Base-by-base conservation (phyloP, 1,139 yeast species). In the Taphrina flavorubra region DNA sequence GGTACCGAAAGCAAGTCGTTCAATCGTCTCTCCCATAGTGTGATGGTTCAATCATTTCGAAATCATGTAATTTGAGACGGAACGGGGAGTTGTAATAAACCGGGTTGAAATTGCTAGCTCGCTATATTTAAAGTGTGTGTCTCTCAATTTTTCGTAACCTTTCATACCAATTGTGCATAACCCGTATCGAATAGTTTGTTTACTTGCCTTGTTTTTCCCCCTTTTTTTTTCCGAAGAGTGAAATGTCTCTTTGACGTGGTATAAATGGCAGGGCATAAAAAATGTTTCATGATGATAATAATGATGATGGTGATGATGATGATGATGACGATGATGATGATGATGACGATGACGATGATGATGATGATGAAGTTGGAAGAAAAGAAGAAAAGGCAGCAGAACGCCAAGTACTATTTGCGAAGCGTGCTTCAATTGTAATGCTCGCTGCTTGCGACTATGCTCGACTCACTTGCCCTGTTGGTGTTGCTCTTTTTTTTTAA, bases 371-470 rank as follows among this genome's bases (percentile, higher is more conserved):
- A 25, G 31, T 25, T 25, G 4, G 31, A 25, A 25, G 31, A 25
- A 25, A 4, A 25, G 51, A 13, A 31, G 51, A 20, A 25, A 49
- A 49, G 36, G 53, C 53, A 34, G 53, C 53, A 49, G 36, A 49
- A 44, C 47, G 47, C 47, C 47, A 44, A 44, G 47, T 44, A 44
- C 47, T 25, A 25, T 49, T 49, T 49, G 53, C 53, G 18, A 10
- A 34, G 36, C 53, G 53, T 49, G 53, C 53, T 49, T 20, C 34
- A 49, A 6, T 1, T 4, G 31, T 25, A 20, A 49, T 49, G 53
- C 53, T 20, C 53, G 53, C 53, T 49, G 53, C 53, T 20, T 49
- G 53, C 31, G 36, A 49, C 53, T 49, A 49, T 49, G 53, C 53
- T n/a, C 36, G 53, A n/a, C 10, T 11, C 53, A 49, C 53, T 49